A percentile compares a stretch with the other conserved stretches of the same genome.
phyloP scores from a whole-genome alignment of 2,329 filamentous ascomycete species.

The Aspergillus quadricinctus region DNA sequence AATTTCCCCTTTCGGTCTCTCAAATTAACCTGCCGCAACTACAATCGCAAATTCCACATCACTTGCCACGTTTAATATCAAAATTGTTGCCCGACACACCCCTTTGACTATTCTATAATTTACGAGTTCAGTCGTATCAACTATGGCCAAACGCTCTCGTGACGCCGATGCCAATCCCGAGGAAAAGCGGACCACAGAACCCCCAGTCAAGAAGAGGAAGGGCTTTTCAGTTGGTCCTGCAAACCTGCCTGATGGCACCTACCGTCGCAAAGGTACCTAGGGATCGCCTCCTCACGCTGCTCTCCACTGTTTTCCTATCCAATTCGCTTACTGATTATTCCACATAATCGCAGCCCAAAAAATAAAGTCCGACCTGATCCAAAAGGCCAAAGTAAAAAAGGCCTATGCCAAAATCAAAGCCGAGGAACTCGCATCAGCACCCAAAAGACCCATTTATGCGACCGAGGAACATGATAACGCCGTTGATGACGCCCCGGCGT shows the following conservation, averaged over 20 bases:
- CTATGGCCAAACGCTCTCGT: constrained; percentile 58
- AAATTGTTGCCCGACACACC: constrained; percentile 10
- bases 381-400: constrained; percentile 91
- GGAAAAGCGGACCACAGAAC: constrained; percentile 43
- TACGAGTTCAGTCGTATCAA: constrained; percentile 4
- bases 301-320: neutral
- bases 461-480: constrained; percentile 26
- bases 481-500: constrained; percentile 25
- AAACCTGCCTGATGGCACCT: constrained; percentile 84
- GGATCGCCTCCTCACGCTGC: neutral
- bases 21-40: neutral
- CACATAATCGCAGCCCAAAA: constrained; percentile 60
- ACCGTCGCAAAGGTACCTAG: constrained; percentile 67
- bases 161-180: constrained; percentile 42
- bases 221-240: constrained; percentile 84
- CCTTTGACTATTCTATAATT: neutral
- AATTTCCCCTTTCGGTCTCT: constrained; percentile 14
- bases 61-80: constrained; percentile 2
- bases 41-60: neutral
- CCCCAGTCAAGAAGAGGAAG: constrained; percentile 52
- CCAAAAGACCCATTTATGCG: constrained; percentile 31
- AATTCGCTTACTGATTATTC: neutral
- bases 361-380: constrained; percentile 83
- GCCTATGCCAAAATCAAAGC: constrained; percentile 84
- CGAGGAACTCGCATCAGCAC: constrained; percentile 42